Base-by-base conservation (phyloP, 148 eudicot species). In the Camellia granthamiana region DNA sequence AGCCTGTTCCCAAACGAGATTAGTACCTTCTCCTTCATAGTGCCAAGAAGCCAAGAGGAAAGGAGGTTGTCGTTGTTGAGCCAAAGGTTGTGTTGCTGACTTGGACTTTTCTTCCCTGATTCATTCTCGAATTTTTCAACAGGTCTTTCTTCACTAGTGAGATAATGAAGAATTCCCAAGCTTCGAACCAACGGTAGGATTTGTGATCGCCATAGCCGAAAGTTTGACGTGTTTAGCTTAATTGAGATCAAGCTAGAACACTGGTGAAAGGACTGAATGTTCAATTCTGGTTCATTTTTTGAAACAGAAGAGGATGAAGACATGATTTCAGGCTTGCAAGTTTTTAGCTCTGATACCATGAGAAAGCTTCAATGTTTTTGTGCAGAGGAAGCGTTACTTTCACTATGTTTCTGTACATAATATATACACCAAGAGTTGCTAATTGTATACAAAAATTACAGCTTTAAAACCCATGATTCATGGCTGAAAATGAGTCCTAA, bases 221-320 rank as follows among this genome's bases (percentile, higher is more conserved):
- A 72, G 15, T 72, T 72, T 46, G 75, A 3, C 0, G 75, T 15
- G 55, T 46, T 18, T 51, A 72, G 44, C 15, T 72, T 72, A 7
- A 72, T 12, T n/a, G 75, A 72, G 12, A 72, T 72, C 23, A 72
- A 51, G 12, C 75, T 46, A 44, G 72, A 69, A 15, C 72, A 69
- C 15, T 69, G 72, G 49, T 69, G 72, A 42, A 69, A 69, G 23
- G 47, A 69, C 13, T 69, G 72, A 41, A 69, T 69, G 72, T 18
- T 38, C 16, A 69, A 15, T 42, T 69, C 23, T 42, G 47, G 61
- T 8, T 58, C 0, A 58, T 58, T 58, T 58, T 58, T 23, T 23
- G 23, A 23, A 23, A 23, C 23, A 23, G 23, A 23, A 23, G 23
- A 23, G 23, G 23, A 23, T 23, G 23, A 23, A 23, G 23, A 23